Base-by-base conservation (phyloP, 306 rosid genomes). In the Vigna mungo region DNA sequence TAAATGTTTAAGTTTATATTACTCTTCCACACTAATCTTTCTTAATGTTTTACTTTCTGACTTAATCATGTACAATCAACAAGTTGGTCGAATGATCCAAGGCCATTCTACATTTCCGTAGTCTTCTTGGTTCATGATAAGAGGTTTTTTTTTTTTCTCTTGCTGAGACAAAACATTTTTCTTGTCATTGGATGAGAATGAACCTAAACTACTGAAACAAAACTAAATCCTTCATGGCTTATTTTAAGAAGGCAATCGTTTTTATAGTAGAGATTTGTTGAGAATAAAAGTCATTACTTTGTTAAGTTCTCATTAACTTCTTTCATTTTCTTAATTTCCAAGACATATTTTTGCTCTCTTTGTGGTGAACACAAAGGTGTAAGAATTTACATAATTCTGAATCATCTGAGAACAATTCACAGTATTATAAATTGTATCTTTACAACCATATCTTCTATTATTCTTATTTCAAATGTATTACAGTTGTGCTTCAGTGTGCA, bases 61-160 rank as follows among this genome's bases (percentile, higher is more conserved):
- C 62, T 23, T 27, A 16, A 17, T 43, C 55, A 34, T 64, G 27
- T 60, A 10, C 37, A 25, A 5, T 32, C 53, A 23, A 17, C 16
- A 56, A 56, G n/a, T 10, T 56, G 36, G 32, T 54, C 23, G 65
- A 59, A 59, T 34, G 68, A 34, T 61, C 21, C 21, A 61, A 61
- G 41, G 23, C 7, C n/a, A 61, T 34, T 61, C 8, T 61, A 34
- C 21, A 61, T 61, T 32, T 61, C 46, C 16, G 4, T 32, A 15
- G 7, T 34, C 44, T 56, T 56, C 12, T 9, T 30, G 3, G 3
- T 58, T 15, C 61, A 9, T 55, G 11, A 55, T 21, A 20, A 21
- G 61, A 21, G 5, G 0, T 6, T 17, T 54, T 20, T 25, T 25
- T 25, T 25, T 53, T 18, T 20, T 18, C 30, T 54, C 25, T 17